phyloP scores from a whole-genome alignment of 257 asterid genomes.

The Orobanche coerulescens region DNA sequence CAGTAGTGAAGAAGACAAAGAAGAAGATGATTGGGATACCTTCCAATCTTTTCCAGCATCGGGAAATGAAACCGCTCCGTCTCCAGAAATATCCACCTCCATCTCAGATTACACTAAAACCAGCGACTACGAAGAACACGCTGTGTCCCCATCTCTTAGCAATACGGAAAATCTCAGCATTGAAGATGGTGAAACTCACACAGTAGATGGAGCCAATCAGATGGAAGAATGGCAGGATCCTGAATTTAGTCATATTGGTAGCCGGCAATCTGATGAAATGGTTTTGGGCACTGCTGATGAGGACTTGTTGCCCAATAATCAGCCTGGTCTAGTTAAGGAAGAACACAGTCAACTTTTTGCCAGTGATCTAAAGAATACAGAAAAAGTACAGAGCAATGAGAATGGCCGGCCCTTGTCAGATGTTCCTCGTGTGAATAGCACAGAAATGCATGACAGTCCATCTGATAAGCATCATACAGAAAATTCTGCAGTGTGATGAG shows the following conservation, averaged over 20 bases:
- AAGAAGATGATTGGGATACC: conserved; percentile 90
- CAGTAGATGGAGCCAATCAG: conserved; percentile 19
- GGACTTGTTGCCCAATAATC: conserved; percentile 12
- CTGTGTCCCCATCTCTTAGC: conserved; percentile 27
- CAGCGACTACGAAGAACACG: conserved; percentile 21
- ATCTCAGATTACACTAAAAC: conserved; percentile 22
- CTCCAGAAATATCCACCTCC: conserved; percentile 30
- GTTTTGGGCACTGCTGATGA: conserved; percentile 19
- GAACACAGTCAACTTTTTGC: conserved; percentile 12
- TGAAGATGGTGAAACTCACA: conserved; percentile 24
- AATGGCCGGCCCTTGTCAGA: conserved; percentile 21
- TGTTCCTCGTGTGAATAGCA: conserved; percentile 17
- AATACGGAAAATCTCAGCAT: conserved; percentile 20
- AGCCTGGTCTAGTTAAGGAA: conserved; percentile 22
- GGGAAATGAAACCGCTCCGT: conserved; percentile 36
- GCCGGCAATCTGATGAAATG: conserved; percentile 19
- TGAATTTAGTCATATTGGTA: conserved; percentile 14
- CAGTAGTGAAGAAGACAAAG: conserved; percentile 36
- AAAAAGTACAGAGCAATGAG: conserved; percentile 8
- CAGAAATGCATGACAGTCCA: conserved; percentile 9
- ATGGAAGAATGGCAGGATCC: conserved; percentile 25
- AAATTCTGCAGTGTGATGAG: background rate
- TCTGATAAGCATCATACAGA: conserved; percentile 14
- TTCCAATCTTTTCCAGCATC: conserved; percentile 94
- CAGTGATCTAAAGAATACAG: background rate